Conservation (phyloP, 257 asterid species). For the Gynochthodes officinalis region DNA sequence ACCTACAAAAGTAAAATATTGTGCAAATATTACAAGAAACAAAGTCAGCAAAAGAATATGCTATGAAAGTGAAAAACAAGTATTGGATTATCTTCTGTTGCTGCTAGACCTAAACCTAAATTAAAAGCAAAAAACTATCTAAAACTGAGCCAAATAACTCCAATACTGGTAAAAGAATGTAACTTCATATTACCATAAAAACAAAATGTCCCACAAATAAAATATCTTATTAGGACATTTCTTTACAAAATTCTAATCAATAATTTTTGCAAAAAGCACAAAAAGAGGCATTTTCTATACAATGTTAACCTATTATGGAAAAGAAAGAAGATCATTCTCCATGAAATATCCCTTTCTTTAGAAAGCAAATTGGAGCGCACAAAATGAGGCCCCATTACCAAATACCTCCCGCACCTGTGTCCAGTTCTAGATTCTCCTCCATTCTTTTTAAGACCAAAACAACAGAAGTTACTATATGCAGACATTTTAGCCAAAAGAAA, state of each 20-base stretch:
- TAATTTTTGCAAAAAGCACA: no score
- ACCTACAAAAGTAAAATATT: conserved; percentile 49
- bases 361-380: neutral
- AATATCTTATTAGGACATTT: neutral
- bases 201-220: neutral
- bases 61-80: neutral
- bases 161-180: neutral
- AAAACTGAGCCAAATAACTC: neutral
- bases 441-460: neutral
- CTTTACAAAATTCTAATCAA: neutral
- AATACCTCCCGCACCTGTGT: neutral
- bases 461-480: neutral
- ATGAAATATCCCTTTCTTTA: neutral
- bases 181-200: neutral
- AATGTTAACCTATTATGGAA: neutral
- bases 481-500: neutral
- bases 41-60: no score
- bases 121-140: neutral
- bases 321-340: neutral
- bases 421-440: neutral
- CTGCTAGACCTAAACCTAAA: neutral
- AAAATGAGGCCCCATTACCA: neutral
- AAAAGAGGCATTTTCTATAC: neutral
- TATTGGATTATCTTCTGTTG: neutral
- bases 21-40: neutral